phyloP scores from a whole-genome alignment of 2,329 filamentous ascomycete species.

The Pyrenophora teres region DNA sequence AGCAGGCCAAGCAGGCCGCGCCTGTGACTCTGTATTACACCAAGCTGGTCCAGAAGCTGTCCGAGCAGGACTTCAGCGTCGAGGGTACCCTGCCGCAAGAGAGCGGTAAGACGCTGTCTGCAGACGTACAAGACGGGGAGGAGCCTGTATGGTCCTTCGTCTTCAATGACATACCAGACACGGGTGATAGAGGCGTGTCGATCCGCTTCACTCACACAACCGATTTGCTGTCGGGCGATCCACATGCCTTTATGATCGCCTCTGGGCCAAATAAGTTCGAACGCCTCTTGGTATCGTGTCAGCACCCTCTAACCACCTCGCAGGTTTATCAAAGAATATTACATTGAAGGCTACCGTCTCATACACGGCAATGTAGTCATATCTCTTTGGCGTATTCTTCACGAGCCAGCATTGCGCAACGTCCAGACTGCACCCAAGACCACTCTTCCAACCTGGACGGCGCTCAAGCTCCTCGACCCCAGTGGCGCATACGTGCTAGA shows the following conservation, averaged over 20 bases:
- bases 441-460: conserved; percentile 50
- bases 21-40: conserved; percentile 59
- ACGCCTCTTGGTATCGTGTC: conserved; percentile 8
- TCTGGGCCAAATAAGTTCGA: conserved; percentile 58
- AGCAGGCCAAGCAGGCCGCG: conserved; percentile 43
- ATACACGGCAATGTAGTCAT: conserved; percentile 63
- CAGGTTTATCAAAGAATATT: conserved; percentile 63
- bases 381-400: conserved; percentile 60
- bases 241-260: conserved; percentile 56
- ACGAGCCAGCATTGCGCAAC: conserved; percentile 49
- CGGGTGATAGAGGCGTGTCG: conserved; percentile 59
- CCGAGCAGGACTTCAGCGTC: conserved; percentile 44
- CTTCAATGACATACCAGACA: conserved; percentile 52
- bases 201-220: conserved; percentile 58
- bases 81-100: conserved; percentile 15
- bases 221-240: conserved; percentile 55
- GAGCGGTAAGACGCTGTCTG: conserved; percentile 21
- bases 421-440: conserved; percentile 40
- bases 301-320: conserved; percentile 24
- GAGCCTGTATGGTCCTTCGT: conserved; percentile 45
- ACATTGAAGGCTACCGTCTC: conserved; percentile 62
- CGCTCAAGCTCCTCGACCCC: conserved; percentile 58
- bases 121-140: conserved; percentile 27
- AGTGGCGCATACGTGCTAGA: conserved; percentile 64
- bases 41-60: conserved; percentile 54